phyloP scores from a whole-genome alignment of 345 rosid species.

The Eucalyptus virginea region DNA sequence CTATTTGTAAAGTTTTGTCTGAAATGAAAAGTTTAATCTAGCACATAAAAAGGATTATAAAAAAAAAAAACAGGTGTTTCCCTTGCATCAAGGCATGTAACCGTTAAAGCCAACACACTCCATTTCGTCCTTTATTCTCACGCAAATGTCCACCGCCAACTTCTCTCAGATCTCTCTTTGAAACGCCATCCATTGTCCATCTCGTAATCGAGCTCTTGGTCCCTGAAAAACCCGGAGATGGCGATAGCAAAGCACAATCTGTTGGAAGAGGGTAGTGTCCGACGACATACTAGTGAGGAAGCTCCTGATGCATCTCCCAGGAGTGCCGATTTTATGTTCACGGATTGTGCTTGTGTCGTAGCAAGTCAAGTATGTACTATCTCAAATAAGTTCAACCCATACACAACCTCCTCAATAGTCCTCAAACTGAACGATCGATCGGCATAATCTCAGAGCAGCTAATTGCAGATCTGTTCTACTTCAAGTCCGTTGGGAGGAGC shows the following conservation, averaged over 20 bases:
- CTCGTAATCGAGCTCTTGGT: background rate
- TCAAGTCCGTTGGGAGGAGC: background rate
- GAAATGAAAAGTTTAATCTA: background rate
- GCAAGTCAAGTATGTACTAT: too few species aligned
- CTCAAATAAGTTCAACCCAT: background rate
- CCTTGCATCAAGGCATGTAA: background rate
- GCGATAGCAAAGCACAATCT: too few species aligned
- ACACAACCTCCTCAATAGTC: background rate
- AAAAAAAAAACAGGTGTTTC: background rate
- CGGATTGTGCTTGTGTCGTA: background rate
- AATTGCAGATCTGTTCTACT: background rate
- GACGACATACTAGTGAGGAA: background rate
- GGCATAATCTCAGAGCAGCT: background rate
- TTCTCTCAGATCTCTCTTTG: background rate
- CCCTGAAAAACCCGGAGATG: background rate
- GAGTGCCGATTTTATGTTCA: background rate
- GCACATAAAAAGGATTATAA: background rate
- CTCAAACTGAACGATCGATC: background rate
- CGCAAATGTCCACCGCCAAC: background rate
- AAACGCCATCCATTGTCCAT: background rate
- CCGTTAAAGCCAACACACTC: background rate
- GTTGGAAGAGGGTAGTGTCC: too few species aligned
- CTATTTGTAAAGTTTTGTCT: background rate
- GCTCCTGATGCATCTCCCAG: background rate
- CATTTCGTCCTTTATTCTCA: background rate